Base-by-base conservation (phyloP, 148 eudicot genomes). In the Vaccinium vitisidaea region DNA sequence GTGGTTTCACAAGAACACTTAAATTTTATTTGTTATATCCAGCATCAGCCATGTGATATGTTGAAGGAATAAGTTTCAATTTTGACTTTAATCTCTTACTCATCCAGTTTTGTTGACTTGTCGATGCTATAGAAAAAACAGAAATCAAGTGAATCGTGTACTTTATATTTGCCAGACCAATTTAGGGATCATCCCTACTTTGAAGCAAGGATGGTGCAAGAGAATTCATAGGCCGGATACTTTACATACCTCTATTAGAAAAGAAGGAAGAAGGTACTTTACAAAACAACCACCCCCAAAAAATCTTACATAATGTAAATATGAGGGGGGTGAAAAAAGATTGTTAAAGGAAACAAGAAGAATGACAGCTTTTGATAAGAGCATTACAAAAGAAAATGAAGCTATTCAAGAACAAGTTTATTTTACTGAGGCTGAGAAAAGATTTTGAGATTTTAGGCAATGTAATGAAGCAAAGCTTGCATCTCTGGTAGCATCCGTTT, bases 401-500 rank as follows among this genome's bases (percentile, higher is more conserved):
- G 8, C 10, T 76, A 76, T 76, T 32, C 18, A 36, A 36, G 27
- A 80, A 80, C 82, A 80, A 27, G 30, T 25, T 15, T 8, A 25
- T 14, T 55, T 55, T 79, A 30, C 5, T 11, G 27, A 80, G 82
- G 71, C 67, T 36, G 27, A 3, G 53, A 67, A 70, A 69, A 50
- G 49, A 52, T 15, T 21, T 48, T 74, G 50, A 74, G 80, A 27
- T 27, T 43, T 63, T 81, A 86, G 12, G 83, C 84, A 77, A n/a
- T 84, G 8, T 77, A 53, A 43, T 82, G 88, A 80, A 91, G 90
- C 74, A 94, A 89, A 76, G 93, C 86, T 89, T 92, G 92, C 93
- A 89, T 93, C 84, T 92, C 92, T 79, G 96, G 94, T 19, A 86
- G 74, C 85, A 86, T 77, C 14, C 77, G 91, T 77, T 75, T 90